Evolutionary conservation across 768 basidiomycete species (phyloP).

Genomic region (Dentipellis sp.): DNA sequence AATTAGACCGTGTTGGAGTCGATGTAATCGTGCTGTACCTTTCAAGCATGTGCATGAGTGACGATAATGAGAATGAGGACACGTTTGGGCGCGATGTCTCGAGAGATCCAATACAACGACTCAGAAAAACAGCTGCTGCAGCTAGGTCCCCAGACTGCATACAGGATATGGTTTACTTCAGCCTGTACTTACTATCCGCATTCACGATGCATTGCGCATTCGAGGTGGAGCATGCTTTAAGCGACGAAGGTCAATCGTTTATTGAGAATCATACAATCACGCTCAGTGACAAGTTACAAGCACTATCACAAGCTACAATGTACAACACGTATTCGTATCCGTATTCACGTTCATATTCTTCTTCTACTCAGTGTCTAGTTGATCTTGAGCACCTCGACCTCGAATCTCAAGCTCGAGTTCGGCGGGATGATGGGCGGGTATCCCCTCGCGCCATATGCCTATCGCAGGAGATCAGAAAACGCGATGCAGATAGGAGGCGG

Average conservation of each 20-base stretch:
- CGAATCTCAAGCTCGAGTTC: slow-evolving; percentile 67
- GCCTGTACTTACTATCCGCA: no score
- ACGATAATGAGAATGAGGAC: no score
- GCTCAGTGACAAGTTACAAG: slow-evolving; percentile 6
- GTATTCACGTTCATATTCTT: slow-evolving; percentile 3
- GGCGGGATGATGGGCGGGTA: slow-evolving; percentile 78
- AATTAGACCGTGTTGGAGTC: no score
- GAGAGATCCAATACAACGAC: no score
- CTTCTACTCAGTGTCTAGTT: slow-evolving; percentile 22
- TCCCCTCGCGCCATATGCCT: slow-evolving; percentile 71
- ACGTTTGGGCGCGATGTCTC: no score
- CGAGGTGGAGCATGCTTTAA: no score
- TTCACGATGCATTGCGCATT: no score
- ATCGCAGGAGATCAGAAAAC: slow-evolving; percentile 3
- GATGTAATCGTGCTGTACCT: no score
- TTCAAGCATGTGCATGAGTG: no score
- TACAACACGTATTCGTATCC: slow-evolving; percentile 5
- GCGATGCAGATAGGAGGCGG: background rate
- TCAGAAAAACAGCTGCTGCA: no score
- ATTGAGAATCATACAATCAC: slow-evolving; percentile 8
- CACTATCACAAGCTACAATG: background rate
- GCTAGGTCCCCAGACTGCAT: no score
- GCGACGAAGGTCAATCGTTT: slow-evolving; percentile 1
- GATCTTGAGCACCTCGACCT: slow-evolving; percentile 77
- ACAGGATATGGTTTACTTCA: no score